Base-by-base conservation (phyloP, 2,329 filamentous ascomycete genomes). In the Massarina eburnea region DNA sequence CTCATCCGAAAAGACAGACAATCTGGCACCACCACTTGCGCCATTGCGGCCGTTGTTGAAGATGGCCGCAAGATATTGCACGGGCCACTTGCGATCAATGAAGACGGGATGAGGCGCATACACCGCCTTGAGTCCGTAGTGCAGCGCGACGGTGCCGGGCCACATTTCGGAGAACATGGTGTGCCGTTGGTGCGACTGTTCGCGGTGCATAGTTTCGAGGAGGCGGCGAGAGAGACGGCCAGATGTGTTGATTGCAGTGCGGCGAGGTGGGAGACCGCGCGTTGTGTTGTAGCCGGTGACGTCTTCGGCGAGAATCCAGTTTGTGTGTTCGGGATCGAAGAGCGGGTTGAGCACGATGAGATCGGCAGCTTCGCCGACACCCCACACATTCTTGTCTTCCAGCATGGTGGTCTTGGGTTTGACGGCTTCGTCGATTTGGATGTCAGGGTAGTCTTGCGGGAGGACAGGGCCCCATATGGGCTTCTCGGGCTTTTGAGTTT, bases 81-180 rank as follows among this genome's bases (percentile, higher is more conserved):
- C 73, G 0, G 79, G 78, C 80, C 79, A 82, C 27, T 74, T 71
- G 3, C 78, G 76, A 57, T 82, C 80, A 24, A 81, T 75, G 59
- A 78, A 81, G 12, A 81, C 77, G 0, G 80, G 78, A 38, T 82
- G 79, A 1, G 80, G 80, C 2, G 76, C 77, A 57, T 85, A 89
- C 0, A 89, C 84, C 18, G 86, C 88, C 71, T 91, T 91, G 59
- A 89, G 76, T 1, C 88, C 87, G 60, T 89, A 87, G 56, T 90
- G 87, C 4, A 91, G 74, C 0, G 86, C 85, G 62, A 83, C 79
- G 1, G 79, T 81, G 0, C 85, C 79, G 1, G 86, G 86, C 71
- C 86, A 90, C 88, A 91, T 91, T 68, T 91, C 88, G 20, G 80
- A 82, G 65, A 88, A 91, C 85, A 85, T 90, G 67, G 76, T 84